Evolutionary conservation across 2,329 filamentous ascomycete species (phyloP), one percentile per base, ranked within the genome.

Genomic region (Phaeomoniella chlamydospora): DNA sequence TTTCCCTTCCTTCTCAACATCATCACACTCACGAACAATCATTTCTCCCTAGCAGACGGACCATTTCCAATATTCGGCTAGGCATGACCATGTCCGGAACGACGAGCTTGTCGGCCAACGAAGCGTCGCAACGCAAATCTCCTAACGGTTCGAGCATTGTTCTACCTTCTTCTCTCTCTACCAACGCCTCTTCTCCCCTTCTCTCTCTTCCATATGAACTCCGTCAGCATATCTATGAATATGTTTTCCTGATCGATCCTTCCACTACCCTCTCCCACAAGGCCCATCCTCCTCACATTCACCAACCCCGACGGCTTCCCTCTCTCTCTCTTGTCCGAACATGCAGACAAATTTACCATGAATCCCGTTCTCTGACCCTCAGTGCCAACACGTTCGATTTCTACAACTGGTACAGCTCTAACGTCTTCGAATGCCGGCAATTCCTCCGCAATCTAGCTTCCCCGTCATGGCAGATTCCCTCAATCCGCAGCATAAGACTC

Each of bases 341-440:
- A 6, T 14, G 19, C 33, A 5, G 19, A 18, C 33, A 34, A 34
- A 18, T 18, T 16, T 34, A 34, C 33, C 14, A 16, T 34, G 33
- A 19, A 34, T 14, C 17, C 5, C 33, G 17, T 6, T 6, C 17
- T 13, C 9, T 34, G n/a, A 16, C 17, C 6, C 19, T 34, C 17
- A n/a, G 11, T 6, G 13, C 6, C n/a, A 6, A 6, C 9, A 22
- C 33, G 5, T 34, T 34, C 33, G 13, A 14, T 6, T 34, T 34
- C 13, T 17, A n/a, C 17, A 16, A 12, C 9, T 34, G 17, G n/a
- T 19, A 34, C 15, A n/a, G n/a, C 9, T 34, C 33, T 5, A 14
- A 12, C 15, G 12, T 16, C 13, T 16, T 34, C 33, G 13, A n/a
- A 18, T 34, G 33, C 15, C 33, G 33, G 5, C 14, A n/a, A 6